Evolutionary conservation across 1,284 basidiomycete species (phyloP).

Genomic region (Cryptococcus deneoformans): DNA sequence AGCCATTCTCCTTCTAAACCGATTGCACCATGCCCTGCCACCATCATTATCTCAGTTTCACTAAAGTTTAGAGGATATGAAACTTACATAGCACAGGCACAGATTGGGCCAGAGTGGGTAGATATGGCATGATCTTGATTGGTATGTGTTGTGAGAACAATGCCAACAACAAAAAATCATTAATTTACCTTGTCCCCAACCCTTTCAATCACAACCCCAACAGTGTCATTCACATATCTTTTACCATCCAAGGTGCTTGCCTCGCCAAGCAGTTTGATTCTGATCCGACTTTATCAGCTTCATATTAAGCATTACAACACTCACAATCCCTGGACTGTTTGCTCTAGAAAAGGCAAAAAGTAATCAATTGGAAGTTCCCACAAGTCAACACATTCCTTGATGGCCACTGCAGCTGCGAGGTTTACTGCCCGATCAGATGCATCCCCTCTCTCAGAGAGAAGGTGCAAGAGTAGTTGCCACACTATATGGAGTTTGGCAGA

Average conservation of each 20-base stretch:
- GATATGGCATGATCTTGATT: constrained; percentile 66
- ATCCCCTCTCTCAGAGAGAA: constrained; percentile 64
- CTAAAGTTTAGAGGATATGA: not conserved
- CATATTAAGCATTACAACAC: constrained; percentile 4
- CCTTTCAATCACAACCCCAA: constrained; percentile 71
- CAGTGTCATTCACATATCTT: constrained; percentile 63
- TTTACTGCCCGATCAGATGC: constrained; percentile 78
- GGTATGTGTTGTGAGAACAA: not conserved
- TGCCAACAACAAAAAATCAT: not conserved
- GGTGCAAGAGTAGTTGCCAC: constrained; percentile 75
- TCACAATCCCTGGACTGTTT: constrained; percentile 42
- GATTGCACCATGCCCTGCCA: constrained; percentile 39
- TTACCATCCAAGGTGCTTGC: constrained; percentile 76
- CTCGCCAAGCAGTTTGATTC: constrained; percentile 62
- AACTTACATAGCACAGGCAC: constrained; percentile 72
- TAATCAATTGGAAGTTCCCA: constrained; percentile 26
- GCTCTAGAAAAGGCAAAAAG: constrained; percentile 44
- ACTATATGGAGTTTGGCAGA: constrained; percentile 63
- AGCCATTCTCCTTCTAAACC: constrained; percentile 66
- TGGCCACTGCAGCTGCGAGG: constrained; percentile 69
- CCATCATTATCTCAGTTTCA: not conserved
- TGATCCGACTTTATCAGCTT: constrained; percentile 4
- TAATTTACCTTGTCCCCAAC: constrained; percentile 59
- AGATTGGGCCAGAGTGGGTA: constrained; percentile 62
- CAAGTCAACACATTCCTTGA: constrained; percentile 70